phyloP scores from a whole-genome alignment of 2,329 filamentous ascomycete species.

The Cladosporium austrohemisphaericum region DNA sequence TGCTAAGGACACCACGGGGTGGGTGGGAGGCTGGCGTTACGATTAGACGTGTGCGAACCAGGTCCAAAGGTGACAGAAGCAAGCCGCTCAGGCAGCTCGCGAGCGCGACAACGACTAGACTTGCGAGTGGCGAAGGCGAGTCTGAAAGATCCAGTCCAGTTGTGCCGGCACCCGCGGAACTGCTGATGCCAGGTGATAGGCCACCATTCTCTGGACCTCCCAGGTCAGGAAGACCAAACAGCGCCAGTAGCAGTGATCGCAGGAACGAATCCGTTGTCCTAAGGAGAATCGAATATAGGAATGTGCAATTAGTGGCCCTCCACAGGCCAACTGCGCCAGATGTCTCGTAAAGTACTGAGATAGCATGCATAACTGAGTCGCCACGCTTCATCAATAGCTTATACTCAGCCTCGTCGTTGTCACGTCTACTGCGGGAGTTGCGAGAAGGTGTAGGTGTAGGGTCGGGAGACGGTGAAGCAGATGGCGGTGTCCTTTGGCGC shows the following conservation, averaged over 20 bases:
- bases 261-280: slow-evolving; percentile 91
- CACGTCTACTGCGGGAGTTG: slow-evolving; percentile 21
- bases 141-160: slow-evolving; percentile 72
- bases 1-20: slow-evolving; percentile 73
- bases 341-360: slow-evolving; percentile 82
- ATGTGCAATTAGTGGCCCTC: slow-evolving; percentile 90
- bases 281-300: slow-evolving; percentile 82
- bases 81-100: slow-evolving; percentile 69
- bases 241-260: slow-evolving; percentile 80
- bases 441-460: slow-evolving; percentile 28
- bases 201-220: slow-evolving; percentile 72
- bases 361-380: slow-evolving; percentile 79
- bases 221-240: slow-evolving; percentile 85
- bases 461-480: slow-evolving; percentile 24
- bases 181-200: slow-evolving; percentile 51
- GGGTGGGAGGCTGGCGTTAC: slow-evolving; percentile 68
- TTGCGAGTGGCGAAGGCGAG: slow-evolving; percentile 76
- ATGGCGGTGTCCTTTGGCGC: slow-evolving; percentile 28
- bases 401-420: slow-evolving; percentile 36
- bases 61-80: slow-evolving; percentile 79
- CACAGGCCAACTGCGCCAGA: slow-evolving; percentile 90
- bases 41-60: slow-evolving; percentile 82
- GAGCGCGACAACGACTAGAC: slow-evolving; percentile 67
- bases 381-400: slow-evolving; percentile 68
- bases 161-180: slow-evolving; percentile 32